Conservation (phyloP, 2,329 filamentous ascomycete genomes). For the Botrytis sinoallii region DNA sequence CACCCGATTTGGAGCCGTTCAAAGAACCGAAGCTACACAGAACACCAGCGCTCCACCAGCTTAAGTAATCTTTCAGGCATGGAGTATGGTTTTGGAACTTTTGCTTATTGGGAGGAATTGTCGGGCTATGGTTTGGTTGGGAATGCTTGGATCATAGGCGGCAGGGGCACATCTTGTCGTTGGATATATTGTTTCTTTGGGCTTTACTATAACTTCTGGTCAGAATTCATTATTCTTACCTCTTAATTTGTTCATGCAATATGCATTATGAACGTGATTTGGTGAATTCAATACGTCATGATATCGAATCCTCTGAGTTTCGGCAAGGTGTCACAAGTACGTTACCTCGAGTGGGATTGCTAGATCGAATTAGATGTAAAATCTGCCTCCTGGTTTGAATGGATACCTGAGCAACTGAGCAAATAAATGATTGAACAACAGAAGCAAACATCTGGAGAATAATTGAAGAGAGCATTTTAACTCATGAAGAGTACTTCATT, state of each 20-base stretch:
- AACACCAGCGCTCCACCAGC: conserved; percentile 32
- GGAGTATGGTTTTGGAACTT: neutral
- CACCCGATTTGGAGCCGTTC: conserved; percentile 53
- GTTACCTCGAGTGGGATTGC: neutral
- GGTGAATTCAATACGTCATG: neutral
- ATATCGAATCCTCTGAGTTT: neutral
- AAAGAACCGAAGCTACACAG: conserved; percentile 41
- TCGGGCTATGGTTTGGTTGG: neutral
- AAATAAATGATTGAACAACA: neutral
- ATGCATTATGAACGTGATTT: neutral
- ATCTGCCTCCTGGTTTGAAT: neutral
- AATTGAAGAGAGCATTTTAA: neutral
- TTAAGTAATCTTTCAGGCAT: conserved; percentile 7
- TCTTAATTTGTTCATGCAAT: neutral
- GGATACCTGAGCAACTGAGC: neutral
- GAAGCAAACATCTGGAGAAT: neutral
- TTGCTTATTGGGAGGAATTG: neutral
- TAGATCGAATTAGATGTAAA: neutral
- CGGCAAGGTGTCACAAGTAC: neutral
- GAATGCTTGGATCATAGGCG: neutral
- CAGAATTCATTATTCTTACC: neutral
- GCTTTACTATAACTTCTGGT: neutral
- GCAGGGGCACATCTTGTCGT: neutral
- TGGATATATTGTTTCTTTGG: neutral
- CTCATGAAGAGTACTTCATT: neutral